phyloP scores from a whole-genome alignment of 1,139 yeast genomes.

The Blastobotrys indianensis region DNA sequence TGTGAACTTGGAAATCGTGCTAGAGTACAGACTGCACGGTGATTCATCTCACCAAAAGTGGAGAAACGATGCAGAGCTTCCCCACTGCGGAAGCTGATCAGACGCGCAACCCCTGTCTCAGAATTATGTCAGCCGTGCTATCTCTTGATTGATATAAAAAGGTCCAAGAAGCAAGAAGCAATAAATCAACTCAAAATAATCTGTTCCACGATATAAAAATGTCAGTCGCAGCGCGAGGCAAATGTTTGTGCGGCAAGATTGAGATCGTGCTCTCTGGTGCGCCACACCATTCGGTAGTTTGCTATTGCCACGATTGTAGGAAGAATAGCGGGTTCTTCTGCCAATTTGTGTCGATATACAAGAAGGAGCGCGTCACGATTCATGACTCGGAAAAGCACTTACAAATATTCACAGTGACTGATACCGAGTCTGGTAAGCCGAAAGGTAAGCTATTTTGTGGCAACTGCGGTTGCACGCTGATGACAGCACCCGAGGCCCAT shows the following conservation, averaged over 20 bases:
- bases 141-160: too few relatives aligned
- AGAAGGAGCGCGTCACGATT: constrained; percentile 20
- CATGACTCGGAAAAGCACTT: constrained; percentile 17
- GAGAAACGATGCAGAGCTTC: too few relatives aligned
- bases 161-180: too few relatives aligned
- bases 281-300: constrained; percentile 21
- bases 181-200: too few relatives aligned
- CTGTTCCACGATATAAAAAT: too few relatives aligned
- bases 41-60: too few relatives aligned
- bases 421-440: constrained; percentile 28
- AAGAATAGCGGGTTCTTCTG: constrained; percentile 31
- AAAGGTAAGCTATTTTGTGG: constrained; percentile 27
- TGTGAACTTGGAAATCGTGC: too few relatives aligned
- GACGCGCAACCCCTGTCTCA: too few relatives aligned
- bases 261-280: constrained; percentile 16
- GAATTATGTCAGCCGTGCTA: too few relatives aligned
- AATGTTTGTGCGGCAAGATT: constrained; percentile 27
- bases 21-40: too few relatives aligned
- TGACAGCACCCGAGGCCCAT: constrained; percentile 26
- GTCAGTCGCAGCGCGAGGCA: background rate
- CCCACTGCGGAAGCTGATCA: too few relatives aligned
- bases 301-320: constrained; percentile 31
- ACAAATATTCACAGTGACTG: constrained; percentile 19
- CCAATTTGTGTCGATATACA: constrained; percentile 23
- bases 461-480: constrained; percentile 28